Evolutionary conservation across 139 green algal species (phyloP).

Genomic region (Astrephomene gubernaculifera): DNA sequence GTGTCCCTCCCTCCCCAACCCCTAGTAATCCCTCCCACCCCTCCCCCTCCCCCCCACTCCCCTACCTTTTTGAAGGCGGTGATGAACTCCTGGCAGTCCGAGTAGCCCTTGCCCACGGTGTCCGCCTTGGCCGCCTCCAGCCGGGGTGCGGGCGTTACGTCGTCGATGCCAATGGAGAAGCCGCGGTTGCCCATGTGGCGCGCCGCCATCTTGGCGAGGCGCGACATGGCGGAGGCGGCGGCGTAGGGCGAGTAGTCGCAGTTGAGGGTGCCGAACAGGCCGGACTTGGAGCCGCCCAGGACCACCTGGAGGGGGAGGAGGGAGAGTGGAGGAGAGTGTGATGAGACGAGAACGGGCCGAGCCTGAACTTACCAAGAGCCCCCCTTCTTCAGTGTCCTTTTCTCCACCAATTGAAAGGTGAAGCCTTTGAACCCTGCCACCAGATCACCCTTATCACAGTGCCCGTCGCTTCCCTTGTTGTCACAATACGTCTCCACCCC

Average conservation of each 20-base stretch:
- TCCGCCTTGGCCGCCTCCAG: constrained; percentile 74
- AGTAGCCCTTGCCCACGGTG: constrained; percentile 78
- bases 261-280: constrained; percentile 88
- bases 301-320: constrained; percentile 54
- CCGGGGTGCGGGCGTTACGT: constrained; percentile 84
- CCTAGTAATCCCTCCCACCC: not conserved
- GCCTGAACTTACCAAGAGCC: too few species aligned
- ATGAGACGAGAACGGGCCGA: not conserved
- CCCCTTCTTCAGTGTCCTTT: too few species aligned
- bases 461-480: not conserved
- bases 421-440: too few species aligned
- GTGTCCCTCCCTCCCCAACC: too few species aligned
- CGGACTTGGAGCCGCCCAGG: constrained; percentile 92
- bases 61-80: constrained; percentile 62
- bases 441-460: too few species aligned
- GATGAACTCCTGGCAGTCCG: constrained; percentile 80
- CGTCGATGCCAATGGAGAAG: constrained; percentile 97
- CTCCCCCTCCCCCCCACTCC: not conserved
- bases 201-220: constrained; percentile 93
- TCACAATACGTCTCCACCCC: not conserved
- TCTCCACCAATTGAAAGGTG: too few species aligned
- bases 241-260: constrained; percentile 76
- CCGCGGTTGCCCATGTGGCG: constrained; percentile 92
- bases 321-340: not conserved
- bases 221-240: constrained; percentile 82